phyloP scores from a whole-genome alignment of 2,329 filamentous ascomycete species.

The Trichothecium roseum region DNA sequence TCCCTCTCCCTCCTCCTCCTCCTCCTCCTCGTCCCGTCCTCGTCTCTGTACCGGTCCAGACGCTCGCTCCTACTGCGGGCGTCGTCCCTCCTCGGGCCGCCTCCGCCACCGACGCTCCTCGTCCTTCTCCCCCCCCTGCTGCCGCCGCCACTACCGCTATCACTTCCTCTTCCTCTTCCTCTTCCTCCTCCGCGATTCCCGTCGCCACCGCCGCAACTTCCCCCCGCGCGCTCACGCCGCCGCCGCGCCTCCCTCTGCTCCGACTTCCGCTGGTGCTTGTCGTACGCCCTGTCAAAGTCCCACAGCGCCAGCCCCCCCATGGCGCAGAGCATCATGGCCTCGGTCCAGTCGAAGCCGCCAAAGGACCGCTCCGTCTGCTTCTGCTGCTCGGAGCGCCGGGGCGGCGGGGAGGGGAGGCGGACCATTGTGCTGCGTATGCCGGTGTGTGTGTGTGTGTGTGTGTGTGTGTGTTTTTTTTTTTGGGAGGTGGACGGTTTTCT shows the following conservation, averaged over 20 bases:
- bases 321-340: slow-evolving; percentile 26
- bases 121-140: background rate
- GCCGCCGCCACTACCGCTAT: too few relatives aligned
- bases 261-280: slow-evolving; percentile 2
- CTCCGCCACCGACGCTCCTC: background rate
- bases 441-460: too few relatives aligned
- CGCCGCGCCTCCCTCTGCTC: slow-evolving; percentile 1
- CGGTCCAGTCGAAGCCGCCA: slow-evolving; percentile 28
- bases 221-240: slow-evolving; percentile 1
- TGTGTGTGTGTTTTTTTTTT: too few relatives aligned
- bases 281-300: slow-evolving; percentile 27
- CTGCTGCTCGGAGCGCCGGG: too few relatives aligned
- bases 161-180: too few relatives aligned
- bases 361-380: too few relatives aligned
- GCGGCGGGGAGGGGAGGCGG: too few relatives aligned
- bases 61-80: too few relatives aligned
- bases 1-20: background rate
- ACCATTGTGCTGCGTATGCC: too few relatives aligned
- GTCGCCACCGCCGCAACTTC: background rate
- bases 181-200: background rate
- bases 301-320: slow-evolving; percentile 23
- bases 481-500: too few relatives aligned
- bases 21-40: background rate
- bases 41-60: too few relatives aligned
- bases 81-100: too few relatives aligned